phyloP scores from a whole-genome alignment of 805 yeast genomes.

The baker's yeast (Saccharomyces cerevisiae) region DNA sequence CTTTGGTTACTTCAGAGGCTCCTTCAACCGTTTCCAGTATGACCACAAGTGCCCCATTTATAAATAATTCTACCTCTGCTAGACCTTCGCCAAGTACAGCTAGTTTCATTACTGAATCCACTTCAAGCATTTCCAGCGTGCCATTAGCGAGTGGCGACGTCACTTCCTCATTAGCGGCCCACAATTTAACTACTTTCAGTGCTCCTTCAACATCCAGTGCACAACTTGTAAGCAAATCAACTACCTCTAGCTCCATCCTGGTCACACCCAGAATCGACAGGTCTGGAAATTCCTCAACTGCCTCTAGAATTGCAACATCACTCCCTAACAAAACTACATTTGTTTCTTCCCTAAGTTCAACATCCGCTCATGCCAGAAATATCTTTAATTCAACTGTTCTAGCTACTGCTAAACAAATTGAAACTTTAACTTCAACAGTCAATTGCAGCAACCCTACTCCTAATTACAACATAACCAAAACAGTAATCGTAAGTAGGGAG shows the following conservation, averaged over 20 bases:
- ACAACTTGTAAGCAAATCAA: neutral
- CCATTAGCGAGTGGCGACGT: no score
- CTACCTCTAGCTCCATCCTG: neutral
- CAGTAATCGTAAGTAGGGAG: neutral
- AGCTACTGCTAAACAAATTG: neutral
- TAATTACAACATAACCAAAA: neutral
- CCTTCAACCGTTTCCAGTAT: no score
- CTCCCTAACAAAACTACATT: neutral
- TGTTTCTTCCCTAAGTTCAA: neutral
- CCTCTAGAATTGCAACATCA: neutral
- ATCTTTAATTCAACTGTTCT: neutral
- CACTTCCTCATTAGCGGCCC: neutral
- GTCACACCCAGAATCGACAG: neutral
- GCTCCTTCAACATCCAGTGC: neutral
- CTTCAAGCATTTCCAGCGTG: no score
- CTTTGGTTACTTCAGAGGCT: no score
- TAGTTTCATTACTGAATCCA: no score
- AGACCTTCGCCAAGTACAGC: neutral
- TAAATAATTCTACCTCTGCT: neutral
- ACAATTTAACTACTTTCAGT: neutral
- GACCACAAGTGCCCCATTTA: no score
- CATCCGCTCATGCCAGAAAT: neutral
- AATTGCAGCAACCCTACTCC: neutral
- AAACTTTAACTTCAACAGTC: neutral
- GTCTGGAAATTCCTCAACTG: neutral